Conservation (phyloP, 352 stramenopile species). For the Phytophthora hybrid region DNA sequence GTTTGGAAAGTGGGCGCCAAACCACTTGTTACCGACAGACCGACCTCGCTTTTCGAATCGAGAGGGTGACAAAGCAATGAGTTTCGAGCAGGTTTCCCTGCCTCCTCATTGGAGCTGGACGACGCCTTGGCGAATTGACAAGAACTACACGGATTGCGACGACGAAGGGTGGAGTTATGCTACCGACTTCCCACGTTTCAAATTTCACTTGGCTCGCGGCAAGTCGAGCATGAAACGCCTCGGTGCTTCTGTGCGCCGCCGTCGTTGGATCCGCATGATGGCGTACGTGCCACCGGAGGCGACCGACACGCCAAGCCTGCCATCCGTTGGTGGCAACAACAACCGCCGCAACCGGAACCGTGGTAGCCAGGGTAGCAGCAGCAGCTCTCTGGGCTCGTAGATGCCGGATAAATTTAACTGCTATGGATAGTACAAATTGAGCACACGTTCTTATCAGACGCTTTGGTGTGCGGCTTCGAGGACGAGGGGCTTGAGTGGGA, state of each 20-base stretch:
- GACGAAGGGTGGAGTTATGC: slow-evolving; percentile 91
- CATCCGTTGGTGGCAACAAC: not conserved
- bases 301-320: slow-evolving; percentile 22
- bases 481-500: slow-evolving; percentile 3
- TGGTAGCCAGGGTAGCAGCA: slow-evolving; percentile 41
- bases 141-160: slow-evolving; percentile 89
- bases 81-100: slow-evolving; percentile 81
- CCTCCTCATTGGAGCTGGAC: slow-evolving; percentile 86
- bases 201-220: slow-evolving; percentile 77
- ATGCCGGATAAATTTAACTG: slow-evolving; percentile 32
- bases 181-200: slow-evolving; percentile 88
- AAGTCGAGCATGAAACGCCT: slow-evolving; percentile 84
- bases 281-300: slow-evolving; percentile 68
- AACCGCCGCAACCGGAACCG: slow-evolving; percentile 30
- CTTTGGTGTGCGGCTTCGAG: slow-evolving; percentile 5
- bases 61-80: slow-evolving; percentile 79
- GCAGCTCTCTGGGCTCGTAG: slow-evolving; percentile 41
- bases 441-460: slow-evolving; percentile 10
- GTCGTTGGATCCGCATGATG: slow-evolving; percentile 91
- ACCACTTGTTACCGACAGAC: slow-evolving; percentile 85
- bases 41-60: slow-evolving; percentile 84
- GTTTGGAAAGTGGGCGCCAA: slow-evolving; percentile 89
- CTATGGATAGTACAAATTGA: not conserved
- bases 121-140: slow-evolving; percentile 88
- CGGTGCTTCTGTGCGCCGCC: slow-evolving; percentile 74